These are phyloP conservation scores for Coniochaeta sp. DNA, from an alignment of 2,329 filamentous ascomycete genomes.

Conservation along the genomic window DNA sequence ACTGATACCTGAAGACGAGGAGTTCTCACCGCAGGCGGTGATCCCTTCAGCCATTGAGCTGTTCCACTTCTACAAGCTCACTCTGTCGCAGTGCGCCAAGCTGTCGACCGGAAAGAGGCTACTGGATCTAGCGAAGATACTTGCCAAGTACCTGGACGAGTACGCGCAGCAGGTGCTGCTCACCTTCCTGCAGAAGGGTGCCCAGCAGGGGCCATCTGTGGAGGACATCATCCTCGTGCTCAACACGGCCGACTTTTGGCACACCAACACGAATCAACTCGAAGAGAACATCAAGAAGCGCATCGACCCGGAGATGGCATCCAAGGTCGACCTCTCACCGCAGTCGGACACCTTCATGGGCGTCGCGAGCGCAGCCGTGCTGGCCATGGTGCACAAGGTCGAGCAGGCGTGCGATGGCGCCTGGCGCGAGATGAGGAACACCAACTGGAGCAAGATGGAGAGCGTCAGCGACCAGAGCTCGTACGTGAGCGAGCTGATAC, in stretches of 20 bases:
- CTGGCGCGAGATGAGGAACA: slow-evolving; percentile 97
- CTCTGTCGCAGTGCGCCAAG: slow-evolving; percentile 90
- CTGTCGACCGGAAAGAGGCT: slow-evolving; percentile 85
- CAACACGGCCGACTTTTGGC: slow-evolving; percentile 97
- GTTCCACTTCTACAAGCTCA: slow-evolving; percentile 94
- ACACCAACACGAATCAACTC: slow-evolving; percentile 83
- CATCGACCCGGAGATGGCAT: slow-evolving; percentile 71
- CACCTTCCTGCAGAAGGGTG: slow-evolving; percentile 56
- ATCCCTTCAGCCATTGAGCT: slow-evolving; percentile 92
- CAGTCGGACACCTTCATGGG: slow-evolving; percentile 95
- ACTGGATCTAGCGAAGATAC: slow-evolving; percentile 74
- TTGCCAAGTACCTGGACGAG: slow-evolving; percentile 90
- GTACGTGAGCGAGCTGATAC: slow-evolving; percentile 78
- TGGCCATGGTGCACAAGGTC: slow-evolving; percentile 76
- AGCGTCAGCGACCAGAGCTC: slow-evolving; percentile 88
- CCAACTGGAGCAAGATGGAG: slow-evolving; percentile 90
- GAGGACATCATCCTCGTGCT: slow-evolving; percentile 81
- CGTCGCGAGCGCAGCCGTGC: slow-evolving; percentile 80
- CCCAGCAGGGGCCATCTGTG: slow-evolving; percentile 44
- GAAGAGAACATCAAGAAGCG: slow-evolving; percentile 91
- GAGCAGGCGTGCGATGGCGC: slow-evolving; percentile 76
- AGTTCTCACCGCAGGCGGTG: slow-evolving; percentile 84
- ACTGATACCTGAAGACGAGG: slow-evolving; percentile 74
- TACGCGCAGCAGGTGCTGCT: slow-evolving; percentile 91
- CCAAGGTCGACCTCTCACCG: slow-evolving; percentile 79